Evolutionary conservation across 2,329 filamentous ascomycete species (phyloP).

Genomic region (Aplosporella prunicola): DNA sequence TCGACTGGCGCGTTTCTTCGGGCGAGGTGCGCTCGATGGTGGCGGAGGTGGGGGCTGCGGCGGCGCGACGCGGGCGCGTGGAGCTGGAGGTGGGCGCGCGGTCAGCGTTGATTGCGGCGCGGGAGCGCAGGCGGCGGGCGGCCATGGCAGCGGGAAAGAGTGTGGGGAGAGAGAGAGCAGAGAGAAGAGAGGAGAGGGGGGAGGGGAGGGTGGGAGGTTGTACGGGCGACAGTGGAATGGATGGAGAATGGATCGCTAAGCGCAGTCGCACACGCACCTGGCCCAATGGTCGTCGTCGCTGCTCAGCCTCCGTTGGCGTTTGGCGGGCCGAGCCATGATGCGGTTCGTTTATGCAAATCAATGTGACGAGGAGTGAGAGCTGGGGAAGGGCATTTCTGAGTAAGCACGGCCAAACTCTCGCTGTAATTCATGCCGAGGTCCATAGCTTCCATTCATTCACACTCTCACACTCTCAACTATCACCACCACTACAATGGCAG

Average conservation of each 20-base stretch:
- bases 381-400: too few species aligned
- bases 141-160: conserved; percentile 14
- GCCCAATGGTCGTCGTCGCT: conserved; percentile 30
- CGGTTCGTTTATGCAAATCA: conserved; percentile 4
- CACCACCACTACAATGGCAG: too few species aligned
- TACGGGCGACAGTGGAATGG: background rate
- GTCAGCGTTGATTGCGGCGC: conserved; percentile 18
- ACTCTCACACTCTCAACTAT: too few species aligned
- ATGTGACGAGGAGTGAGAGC: conserved; percentile 5
- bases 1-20: conserved; percentile 35
- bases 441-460: too few species aligned
- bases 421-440: too few species aligned
- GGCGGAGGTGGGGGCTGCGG: conserved; percentile 18
- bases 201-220: background rate
- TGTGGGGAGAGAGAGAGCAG: conserved; percentile 6
- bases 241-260: conserved; percentile 7
- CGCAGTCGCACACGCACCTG: too few species aligned
- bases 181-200: conserved; percentile 4
- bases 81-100: conserved; percentile 25
- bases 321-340: conserved; percentile 19
- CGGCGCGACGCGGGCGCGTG: conserved; percentile 28
- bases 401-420: too few species aligned
- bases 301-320: conserved; percentile 32
- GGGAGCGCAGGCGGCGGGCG: conserved; percentile 30
- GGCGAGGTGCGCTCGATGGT: conserved; percentile 29